Evolutionary conservation across 2,329 filamentous ascomycete species (phyloP).

Genomic region (Pseudogymnoascus sp.): DNA sequence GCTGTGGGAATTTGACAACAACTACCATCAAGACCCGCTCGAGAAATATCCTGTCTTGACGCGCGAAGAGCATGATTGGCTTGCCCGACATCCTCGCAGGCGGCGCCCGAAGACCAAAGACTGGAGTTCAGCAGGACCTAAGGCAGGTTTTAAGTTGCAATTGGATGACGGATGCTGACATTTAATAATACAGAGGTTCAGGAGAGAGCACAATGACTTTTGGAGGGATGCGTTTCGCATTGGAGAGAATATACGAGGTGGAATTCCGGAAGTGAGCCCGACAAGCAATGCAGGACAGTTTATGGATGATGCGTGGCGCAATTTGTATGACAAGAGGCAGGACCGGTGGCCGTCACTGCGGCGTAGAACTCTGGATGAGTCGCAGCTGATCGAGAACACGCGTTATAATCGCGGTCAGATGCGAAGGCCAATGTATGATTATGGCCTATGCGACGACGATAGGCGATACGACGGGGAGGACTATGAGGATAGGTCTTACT

Average conservation of each 20-base stretch:
- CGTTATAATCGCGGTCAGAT: neutral
- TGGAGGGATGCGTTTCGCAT: constrained; percentile 26
- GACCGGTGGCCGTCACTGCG: neutral
- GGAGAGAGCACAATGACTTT: constrained; percentile 22
- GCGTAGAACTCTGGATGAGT: neutral
- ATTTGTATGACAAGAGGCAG: neutral
- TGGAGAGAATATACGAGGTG: constrained; percentile 12
- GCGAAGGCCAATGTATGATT: neutral
- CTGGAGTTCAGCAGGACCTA: constrained; percentile 24
- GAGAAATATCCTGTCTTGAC: constrained; percentile 24
- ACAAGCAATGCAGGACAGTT: neutral
- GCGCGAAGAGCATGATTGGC: constrained; percentile 16
- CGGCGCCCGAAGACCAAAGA: constrained; percentile 16
- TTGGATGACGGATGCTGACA: neutral
- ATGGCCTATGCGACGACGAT: neutral
- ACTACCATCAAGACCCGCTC: constrained; percentile 1
- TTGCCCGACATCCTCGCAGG: constrained; percentile 12
- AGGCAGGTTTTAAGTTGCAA: constrained; percentile 15
- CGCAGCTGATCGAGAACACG: neutral
- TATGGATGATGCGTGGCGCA: neutral
- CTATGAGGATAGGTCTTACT: neutral
- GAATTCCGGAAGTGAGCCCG: neutral
- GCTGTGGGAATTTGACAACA: constrained; percentile 20
- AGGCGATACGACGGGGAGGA: neutral
- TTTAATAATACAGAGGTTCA: constrained; percentile 19